Percentiles rank a stretch among this genome's conserved stretches.
Evolutionary conservation across 805 yeast species (phyloP).

Genomic region (Kazachstania martiniae): DNA sequence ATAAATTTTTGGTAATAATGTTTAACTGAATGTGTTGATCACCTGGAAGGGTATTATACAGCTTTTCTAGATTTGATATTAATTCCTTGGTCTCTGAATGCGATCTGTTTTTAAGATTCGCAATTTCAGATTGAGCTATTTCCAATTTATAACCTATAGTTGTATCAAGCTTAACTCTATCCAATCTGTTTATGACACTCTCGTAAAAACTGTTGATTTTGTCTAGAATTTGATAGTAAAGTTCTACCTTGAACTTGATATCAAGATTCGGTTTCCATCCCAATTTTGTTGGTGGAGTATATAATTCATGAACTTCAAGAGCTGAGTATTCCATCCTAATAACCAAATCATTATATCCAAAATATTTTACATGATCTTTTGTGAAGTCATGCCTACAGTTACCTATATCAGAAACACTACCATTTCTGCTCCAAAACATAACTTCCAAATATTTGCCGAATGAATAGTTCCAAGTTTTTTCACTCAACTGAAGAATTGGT

Average conservation of each 20-base stretch:
- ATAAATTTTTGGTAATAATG: slow-evolving; percentile 55
- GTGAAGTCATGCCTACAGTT: slow-evolving; percentile 74
- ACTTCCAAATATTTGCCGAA: slow-evolving; percentile 89
- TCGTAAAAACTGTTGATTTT: slow-evolving; percentile 55
- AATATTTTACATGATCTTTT: slow-evolving; percentile 72
- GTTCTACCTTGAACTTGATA: slow-evolving; percentile 55
- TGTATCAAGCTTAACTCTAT: slow-evolving; percentile 64
- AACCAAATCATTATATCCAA: slow-evolving; percentile 69
- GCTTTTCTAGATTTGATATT: slow-evolving; percentile 34
- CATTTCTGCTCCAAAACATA: slow-evolving; percentile 58
- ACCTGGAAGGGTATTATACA: slow-evolving; percentile 46
- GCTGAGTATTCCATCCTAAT: slow-evolving; percentile 68
- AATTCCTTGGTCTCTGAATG: slow-evolving; percentile 41
- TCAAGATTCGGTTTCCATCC: slow-evolving; percentile 65
- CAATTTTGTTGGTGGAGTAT: slow-evolving; percentile 62
- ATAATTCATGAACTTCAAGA: slow-evolving; percentile 68
- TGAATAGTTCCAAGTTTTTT: slow-evolving; percentile 80
- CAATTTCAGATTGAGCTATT: slow-evolving; percentile 46
- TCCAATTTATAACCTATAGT: slow-evolving; percentile 67
- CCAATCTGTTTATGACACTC: slow-evolving; percentile 58
- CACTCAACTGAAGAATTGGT: slow-evolving; percentile 73
- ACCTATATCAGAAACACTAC: slow-evolving; percentile 46
- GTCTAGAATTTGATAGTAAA: slow-evolving; percentile 41
- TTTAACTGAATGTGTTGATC: slow-evolving; percentile 65
- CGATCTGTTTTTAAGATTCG: slow-evolving; percentile 44